These are phyloP conservation scores for Pseudocercospora macadamiae DNA, from an alignment of 2,329 filamentous ascomycete genomes.

Conservation along the genomic window DNA sequence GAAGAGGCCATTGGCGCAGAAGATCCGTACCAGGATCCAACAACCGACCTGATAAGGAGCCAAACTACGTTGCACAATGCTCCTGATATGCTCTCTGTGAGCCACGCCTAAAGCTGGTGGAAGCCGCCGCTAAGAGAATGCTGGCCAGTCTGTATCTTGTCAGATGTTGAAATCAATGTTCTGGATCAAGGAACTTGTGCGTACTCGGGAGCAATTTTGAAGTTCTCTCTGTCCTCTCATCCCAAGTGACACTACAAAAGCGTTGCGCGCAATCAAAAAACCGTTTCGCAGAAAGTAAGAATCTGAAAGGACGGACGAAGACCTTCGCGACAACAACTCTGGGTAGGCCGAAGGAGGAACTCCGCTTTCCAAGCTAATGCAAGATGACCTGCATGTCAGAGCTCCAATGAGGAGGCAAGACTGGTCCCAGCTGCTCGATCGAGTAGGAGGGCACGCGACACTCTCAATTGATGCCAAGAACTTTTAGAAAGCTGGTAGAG, in stretches of 20 bases:
- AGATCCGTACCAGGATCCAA: background rate
- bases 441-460: background rate
- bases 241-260: no score
- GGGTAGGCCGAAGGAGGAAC: background rate
- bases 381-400: background rate
- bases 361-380: background rate
- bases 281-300: no score
- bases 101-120: no score
- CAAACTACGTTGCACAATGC: background rate
- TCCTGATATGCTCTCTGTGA: background rate
- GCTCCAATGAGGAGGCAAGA: background rate
- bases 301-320: no score
- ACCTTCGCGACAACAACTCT: background rate
- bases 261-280: no score
- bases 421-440: background rate
- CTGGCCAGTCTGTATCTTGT: no score
- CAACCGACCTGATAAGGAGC: background rate
- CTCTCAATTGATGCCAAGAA: background rate
- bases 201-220: no score
- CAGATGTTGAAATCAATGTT: no score
- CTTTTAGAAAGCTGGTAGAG: background rate
- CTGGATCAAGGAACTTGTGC: no score
- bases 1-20: slow-evolving; percentile 4
- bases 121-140: no score
- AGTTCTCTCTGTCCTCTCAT: no score